Base-by-base conservation (phyloP, 805 yeast species). In the Candida yuanshanica region DNA sequence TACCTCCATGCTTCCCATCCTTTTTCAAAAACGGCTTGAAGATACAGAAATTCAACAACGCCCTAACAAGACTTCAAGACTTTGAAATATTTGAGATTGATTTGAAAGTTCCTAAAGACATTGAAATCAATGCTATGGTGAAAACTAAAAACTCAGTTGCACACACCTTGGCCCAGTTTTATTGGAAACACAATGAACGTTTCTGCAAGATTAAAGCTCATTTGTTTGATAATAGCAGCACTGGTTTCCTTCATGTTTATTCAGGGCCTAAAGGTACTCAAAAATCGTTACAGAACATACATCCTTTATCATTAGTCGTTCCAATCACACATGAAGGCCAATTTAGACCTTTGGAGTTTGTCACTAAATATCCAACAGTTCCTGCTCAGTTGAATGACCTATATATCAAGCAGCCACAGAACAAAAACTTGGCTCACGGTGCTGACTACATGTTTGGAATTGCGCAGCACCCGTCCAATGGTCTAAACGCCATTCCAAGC, bases 1-100 rank as follows among this genome's bases (percentile, higher is more conserved):
- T 91, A 37, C 99, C 99, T 0, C 74, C 95, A 23, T 77, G 83
- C n/a, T 85, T 88, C 55, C 90, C 96, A 0, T 83, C 87, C 0
- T 88, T 83, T 53, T 77, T 83, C 59, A 68, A 65, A 31, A 75
- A 79, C 55, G 68, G 71, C 2, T 58, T 91, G 33, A 68, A 69
- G 44, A 70, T 89, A 39, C 64, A 74, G 44, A 81, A 79, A 57
- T 91, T 76, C 65, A 85, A 87, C 60, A 81, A 86, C 45, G 85
- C 95, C 0, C 62, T 87, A 45, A 77, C 90, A 4, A 75, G 82
- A 45, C 63, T 91, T 50, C 68, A 73, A 36, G 95, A 88, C 56
- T 71, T 75, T 35, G 97, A 93, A 55, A 65, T 86, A 20, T 81
- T 79, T 44, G 97, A 93, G 60, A 69, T 89, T 45, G 90, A 83